Evolutionary conservation across 2,329 filamentous ascomycete species (phyloP).

Genomic region (Chalaropsis thielavioides): DNA sequence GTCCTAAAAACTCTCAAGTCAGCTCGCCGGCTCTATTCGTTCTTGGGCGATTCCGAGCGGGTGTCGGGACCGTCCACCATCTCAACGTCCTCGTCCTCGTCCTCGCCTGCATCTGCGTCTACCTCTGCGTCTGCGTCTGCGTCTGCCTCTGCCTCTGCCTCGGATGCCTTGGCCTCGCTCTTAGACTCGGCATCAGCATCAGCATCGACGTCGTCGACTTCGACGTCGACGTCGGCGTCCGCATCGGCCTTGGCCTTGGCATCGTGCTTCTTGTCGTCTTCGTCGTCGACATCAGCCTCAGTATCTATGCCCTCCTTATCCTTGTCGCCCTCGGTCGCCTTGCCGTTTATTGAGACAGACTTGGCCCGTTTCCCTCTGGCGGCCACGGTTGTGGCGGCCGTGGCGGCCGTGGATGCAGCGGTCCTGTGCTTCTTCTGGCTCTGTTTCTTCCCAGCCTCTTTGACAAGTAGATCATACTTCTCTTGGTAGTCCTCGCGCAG

Average conservation of each 20-base stretch:
- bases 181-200: conserved; percentile 9
- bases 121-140: conserved; percentile 10
- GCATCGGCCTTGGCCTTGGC: conserved; percentile 6
- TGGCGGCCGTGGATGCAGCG: conserved; percentile 11
- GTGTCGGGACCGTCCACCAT: conserved; percentile 14
- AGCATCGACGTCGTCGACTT: neutral
- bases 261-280: no score
- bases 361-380: conserved; percentile 8
- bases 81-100: conserved; percentile 14
- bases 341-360: conserved; percentile 21
- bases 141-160: neutral
- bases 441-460: conserved; percentile 24
- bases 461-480: conserved; percentile 29
- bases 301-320: conserved; percentile 5
- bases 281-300: conserved; percentile 5
- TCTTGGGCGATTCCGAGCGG: conserved; percentile 10
- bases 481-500: conserved; percentile 37
- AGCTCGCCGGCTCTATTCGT: conserved; percentile 1
- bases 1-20: neutral
- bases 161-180: conserved; percentile 12
- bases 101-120: neutral
- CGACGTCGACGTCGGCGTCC: conserved; percentile 2
- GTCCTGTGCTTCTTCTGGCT: neutral
- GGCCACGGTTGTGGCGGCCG: neutral
- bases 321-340: conserved; percentile 17